A percentile compares a stretch with the other conserved stretches of the same genome.
Evolutionary conservation across 2,329 filamentous ascomycete species (phyloP).

Genomic region (Hypoxylon sp.): DNA sequence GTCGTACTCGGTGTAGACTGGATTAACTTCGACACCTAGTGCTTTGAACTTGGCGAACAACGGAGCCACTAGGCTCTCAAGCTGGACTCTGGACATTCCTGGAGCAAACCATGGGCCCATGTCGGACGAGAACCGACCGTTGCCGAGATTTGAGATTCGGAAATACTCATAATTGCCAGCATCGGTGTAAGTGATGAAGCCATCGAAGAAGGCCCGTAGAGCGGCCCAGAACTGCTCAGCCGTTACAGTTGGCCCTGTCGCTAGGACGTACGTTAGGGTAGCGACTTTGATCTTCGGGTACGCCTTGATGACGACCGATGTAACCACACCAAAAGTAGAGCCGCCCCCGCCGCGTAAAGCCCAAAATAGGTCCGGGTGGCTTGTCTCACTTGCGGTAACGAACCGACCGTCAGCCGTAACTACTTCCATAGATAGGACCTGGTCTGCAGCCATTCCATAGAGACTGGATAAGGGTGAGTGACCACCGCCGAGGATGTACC

Average conservation of each 20-base stretch:
- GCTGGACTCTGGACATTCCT: slow-evolving; percentile 53
- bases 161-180: slow-evolving; percentile 51
- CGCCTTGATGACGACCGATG: slow-evolving; percentile 57
- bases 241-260: slow-evolving; percentile 49
- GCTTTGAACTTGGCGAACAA: slow-evolving; percentile 51
- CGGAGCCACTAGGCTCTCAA: slow-evolving; percentile 54
- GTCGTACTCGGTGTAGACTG: slow-evolving; percentile 56
- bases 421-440: slow-evolving; percentile 63
- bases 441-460: slow-evolving; percentile 66
- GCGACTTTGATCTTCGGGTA: slow-evolving; percentile 56
- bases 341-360: slow-evolving; percentile 63
- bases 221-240: slow-evolving; percentile 52
- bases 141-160: slow-evolving; percentile 32
- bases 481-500: slow-evolving; percentile 64
- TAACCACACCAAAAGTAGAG: slow-evolving; percentile 61
- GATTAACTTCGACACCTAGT: slow-evolving; percentile 51
- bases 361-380: slow-evolving; percentile 64
- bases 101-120: slow-evolving; percentile 58
- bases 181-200: slow-evolving; percentile 53
- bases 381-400: slow-evolving; percentile 58
- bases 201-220: slow-evolving; percentile 54
- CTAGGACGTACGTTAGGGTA: slow-evolving; percentile 51
- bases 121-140: slow-evolving; percentile 48
- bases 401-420: slow-evolving; percentile 62
- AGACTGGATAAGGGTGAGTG: slow-evolving; percentile 66